These are phyloP conservation scores for Neurospora sublineolata DNA, from an alignment of 495 filamentous ascomycete species.

Conservation along the genomic window DNA sequence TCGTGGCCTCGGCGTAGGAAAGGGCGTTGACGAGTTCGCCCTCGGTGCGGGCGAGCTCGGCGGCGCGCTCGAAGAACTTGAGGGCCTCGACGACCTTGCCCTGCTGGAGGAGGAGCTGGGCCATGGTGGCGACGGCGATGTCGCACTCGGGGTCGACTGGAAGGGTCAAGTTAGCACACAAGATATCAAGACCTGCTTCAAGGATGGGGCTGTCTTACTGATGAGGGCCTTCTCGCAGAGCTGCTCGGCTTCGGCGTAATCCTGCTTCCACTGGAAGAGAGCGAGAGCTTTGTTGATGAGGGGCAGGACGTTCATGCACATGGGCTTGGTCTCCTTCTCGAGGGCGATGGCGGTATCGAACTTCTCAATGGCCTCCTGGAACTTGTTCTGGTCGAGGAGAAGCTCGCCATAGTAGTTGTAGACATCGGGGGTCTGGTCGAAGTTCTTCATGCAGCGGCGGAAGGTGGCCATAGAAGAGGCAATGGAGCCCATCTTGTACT, in stretches of 20 bases:
- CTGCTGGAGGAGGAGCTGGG: constrained; percentile 94
- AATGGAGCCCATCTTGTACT: constrained; percentile 99
- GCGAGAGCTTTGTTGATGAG: constrained; percentile 98
- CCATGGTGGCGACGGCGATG: constrained; percentile 98
- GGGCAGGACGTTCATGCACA: constrained; percentile 92
- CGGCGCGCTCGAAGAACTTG: constrained; percentile 93
- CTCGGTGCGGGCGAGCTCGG: constrained; percentile 89
- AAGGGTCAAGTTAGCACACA: constrained; percentile 17
- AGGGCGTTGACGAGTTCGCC: constrained; percentile 93
- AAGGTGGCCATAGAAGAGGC: constrained; percentile 98
- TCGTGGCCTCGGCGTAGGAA: constrained; percentile 92
- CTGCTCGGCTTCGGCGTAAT: constrained; percentile 88
- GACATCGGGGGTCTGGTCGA: constrained; percentile 88
- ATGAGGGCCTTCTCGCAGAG: constrained; percentile 94
- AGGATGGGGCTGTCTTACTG: constrained; percentile 48
- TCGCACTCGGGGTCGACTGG: constrained; percentile 98
- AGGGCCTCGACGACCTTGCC: constrained; percentile 92
- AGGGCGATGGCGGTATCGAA: constrained; percentile 97
- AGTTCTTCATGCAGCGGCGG: constrained; percentile 94
- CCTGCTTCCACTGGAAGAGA: constrained; percentile 95
- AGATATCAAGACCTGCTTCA: neutral
- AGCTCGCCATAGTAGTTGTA: constrained; percentile 99
- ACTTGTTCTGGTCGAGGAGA: constrained; percentile 94
- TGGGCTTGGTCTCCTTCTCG: constrained; percentile 86
- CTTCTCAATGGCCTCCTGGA: constrained; percentile 89